These are phyloP conservation scores for Candida xyloterini DNA, from an alignment of 805 yeast genomes.

Conservation along the genomic window DNA sequence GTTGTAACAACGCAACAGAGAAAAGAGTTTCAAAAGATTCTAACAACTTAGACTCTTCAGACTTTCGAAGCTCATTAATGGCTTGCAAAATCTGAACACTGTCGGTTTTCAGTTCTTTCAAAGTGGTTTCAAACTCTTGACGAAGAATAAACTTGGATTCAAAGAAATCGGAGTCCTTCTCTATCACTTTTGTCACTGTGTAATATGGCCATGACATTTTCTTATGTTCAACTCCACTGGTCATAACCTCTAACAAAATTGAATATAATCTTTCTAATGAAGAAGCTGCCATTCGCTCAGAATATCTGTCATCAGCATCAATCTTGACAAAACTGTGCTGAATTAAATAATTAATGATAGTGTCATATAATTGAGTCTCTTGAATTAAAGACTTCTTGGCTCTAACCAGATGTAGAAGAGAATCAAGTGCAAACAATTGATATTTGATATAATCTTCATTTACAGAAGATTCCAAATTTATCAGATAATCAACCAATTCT, in stretches of 20 bases:
- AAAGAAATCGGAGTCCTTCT: constrained; percentile 11
- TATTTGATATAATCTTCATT: constrained; percentile 23
- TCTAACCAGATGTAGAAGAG: constrained; percentile 30
- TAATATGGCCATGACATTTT: constrained; percentile 61
- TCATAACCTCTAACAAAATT: constrained; percentile 44
- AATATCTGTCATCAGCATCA: constrained; percentile 11
- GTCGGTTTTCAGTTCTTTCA: constrained; percentile 45
- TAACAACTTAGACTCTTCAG: constrained; percentile 30
- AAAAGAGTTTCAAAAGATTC: constrained; percentile 68
- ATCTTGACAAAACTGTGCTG: constrained; percentile 23
- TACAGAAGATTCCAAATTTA: constrained; percentile 14
- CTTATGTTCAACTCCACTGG: constrained; percentile 20
- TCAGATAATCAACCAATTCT: constrained; percentile 13
- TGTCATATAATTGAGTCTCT: constrained; percentile 10
- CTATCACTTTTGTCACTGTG: constrained; percentile 36
- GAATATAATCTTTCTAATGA: constrained; percentile 68
- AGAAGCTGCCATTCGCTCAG: constrained; percentile 37
- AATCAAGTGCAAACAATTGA: constrained; percentile 26
- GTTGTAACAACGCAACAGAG: constrained; percentile 72
- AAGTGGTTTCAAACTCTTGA: constrained; percentile 54
- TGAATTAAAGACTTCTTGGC: constrained; percentile 20
- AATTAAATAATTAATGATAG: constrained; percentile 25
- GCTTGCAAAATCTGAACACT: constrained; percentile 48
- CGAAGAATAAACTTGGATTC: constrained; percentile 20
- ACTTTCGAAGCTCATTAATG: constrained; percentile 36